Percentiles rank a stretch among this genome's conserved stretches.
Conservation (phyloP, 139 green algal species). For the Tetratostichococcus sp. region DNA sequence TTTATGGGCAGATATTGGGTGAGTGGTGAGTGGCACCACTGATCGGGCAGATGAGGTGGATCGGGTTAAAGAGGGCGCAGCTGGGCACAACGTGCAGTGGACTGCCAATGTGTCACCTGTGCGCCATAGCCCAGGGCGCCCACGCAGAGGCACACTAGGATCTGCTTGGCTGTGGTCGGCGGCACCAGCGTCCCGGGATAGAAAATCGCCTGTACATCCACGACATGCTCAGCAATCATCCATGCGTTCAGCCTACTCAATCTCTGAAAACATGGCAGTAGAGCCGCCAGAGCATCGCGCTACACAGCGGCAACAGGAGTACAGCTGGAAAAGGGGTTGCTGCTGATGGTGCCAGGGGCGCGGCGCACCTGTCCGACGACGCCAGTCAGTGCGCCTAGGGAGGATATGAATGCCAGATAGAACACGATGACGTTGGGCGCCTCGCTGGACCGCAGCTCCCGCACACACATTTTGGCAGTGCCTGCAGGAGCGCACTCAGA, state of each 20-base stretch:
- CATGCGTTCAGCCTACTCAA: too few relatives aligned
- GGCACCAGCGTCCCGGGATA: background rate
- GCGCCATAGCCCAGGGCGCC: background rate
- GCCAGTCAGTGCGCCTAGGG: constrained; percentile 11
- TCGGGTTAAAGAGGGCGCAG: too few relatives aligned
- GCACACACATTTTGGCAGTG: constrained; percentile 29
- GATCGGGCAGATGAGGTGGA: too few relatives aligned
- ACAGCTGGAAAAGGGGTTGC: too few relatives aligned
- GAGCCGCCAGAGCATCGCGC: too few relatives aligned
- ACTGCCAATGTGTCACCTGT: background rate
- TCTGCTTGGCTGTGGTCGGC: background rate
- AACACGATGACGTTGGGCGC: constrained; percentile 24
- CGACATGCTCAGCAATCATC: too few relatives aligned
- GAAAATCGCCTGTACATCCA: background rate
- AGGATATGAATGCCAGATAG: constrained; percentile 20
- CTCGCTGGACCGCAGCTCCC: constrained; percentile 26
- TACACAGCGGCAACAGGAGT: background rate
- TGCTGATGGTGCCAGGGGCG: too few relatives aligned
- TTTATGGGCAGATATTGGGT: too few relatives aligned
- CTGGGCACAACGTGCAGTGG: too few relatives aligned
- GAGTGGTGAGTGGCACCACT: too few relatives aligned
- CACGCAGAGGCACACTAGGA: background rate
- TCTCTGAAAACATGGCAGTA: too few relatives aligned
- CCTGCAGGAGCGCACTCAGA: too few relatives aligned
- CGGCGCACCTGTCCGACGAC: background rate